Conservation (phyloP, 768 basidiomycete genomes). For the Leucogyrophana mollusca region DNA sequence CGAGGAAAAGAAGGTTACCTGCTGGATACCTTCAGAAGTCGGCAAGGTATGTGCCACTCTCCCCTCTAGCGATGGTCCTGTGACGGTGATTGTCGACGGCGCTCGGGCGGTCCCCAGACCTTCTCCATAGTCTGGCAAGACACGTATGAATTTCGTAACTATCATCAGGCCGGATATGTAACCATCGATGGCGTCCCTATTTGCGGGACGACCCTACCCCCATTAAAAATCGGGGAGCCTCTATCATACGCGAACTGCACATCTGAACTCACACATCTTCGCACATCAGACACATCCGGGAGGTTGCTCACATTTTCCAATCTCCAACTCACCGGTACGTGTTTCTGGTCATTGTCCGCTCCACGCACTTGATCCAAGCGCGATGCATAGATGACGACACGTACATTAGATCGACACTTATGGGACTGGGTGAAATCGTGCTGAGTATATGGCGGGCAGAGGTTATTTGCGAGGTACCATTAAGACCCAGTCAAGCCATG, state of each 20-base stretch:
- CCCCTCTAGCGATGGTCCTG: too few relatives aligned
- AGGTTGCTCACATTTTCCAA: conserved; percentile 25
- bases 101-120: too few relatives aligned
- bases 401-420: conserved; percentile 12
- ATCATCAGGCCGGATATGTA: not conserved
- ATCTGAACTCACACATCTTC: not conserved
- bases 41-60: conserved; percentile 20
- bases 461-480: rapidly evolving
- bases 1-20: conserved; percentile 18
- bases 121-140: conserved; percentile 22
- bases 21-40: conserved; percentile 26
- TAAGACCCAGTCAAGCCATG: not conserved
- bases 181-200: conserved; percentile 18
- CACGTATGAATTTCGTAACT: not conserved
- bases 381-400: conserved; percentile 24
- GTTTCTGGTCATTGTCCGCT: not conserved
- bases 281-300: conserved; percentile 12
- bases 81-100: too few relatives aligned
- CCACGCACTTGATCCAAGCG: conserved; percentile 7
- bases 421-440: conserved; percentile 20
- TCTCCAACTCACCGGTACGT: conserved; percentile 27
- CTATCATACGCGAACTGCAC: not conserved
- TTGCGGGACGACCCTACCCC: conserved; percentile 3
- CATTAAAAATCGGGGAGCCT: too few relatives aligned
- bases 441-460: conserved; percentile 10